Base-by-base conservation (phyloP, 805 yeast genomes). In the Candida tibetensis region DNA sequence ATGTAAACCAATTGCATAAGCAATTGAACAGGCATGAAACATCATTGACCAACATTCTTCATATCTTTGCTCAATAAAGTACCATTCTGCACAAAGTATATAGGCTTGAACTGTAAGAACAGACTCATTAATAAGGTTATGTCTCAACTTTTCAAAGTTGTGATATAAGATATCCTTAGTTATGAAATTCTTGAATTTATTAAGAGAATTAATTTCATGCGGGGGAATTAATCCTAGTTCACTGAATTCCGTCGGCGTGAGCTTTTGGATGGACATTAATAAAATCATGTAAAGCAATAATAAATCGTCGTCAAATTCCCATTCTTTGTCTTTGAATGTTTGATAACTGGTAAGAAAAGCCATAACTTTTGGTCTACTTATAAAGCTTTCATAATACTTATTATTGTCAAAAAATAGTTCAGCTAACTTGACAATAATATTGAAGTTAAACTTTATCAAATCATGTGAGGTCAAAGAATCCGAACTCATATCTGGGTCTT, bases 11-110 rank as follows among this genome's bases (percentile, higher is more conserved):
- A 75, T 61, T 1, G 78, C 64, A 48, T 71, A 76, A 1, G 79
- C 75, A 15, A 71, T 66, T 13, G 77, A 63, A 29, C 76, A 74
- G 16, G 70, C 55, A 42, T 69, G 74, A 44, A 74, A 76, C 57
- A 75, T 55, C 58, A 69, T 62, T 16, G 69, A 65, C 81, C 81
- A 76, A 38, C 74, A 60, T 41, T 71, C 71, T 47, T 76, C 81
- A 45, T 71, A 72, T 33, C 67, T 65, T 39, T 70, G 74, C 45
- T 72, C 69, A 35, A 63, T 65, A 42, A 73, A 74, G 36, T 70
- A 62, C 62, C 71, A 74, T 47, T 74, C 80, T 17, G 77, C 69
- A 44, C 75, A 76, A 34, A 76, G 56, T 5, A 74, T 69, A 43
- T 73, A 73, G 2, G 77, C 67, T 45, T 72, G 70, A 17, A 75